phyloP scores from a whole-genome alignment of 2,329 filamentous ascomycete genomes.

The Stagonosporopsis tanaceti region DNA sequence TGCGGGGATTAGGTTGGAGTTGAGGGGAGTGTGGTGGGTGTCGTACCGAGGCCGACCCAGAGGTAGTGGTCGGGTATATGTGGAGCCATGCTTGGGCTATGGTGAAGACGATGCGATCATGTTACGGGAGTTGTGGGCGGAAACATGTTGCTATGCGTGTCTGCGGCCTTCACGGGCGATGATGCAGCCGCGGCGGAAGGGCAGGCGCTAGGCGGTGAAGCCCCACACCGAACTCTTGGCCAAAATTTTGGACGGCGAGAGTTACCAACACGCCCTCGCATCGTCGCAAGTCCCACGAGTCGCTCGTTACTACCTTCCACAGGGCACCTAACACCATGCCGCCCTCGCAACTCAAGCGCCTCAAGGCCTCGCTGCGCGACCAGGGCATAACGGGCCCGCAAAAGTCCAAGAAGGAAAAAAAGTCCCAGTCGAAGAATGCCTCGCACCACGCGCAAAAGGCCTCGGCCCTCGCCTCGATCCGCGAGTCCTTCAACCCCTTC shows the following conservation, averaged over 20 bases:
- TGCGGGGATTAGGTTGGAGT: constrained; percentile 46
- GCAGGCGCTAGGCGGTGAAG: constrained; percentile 22
- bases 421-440: constrained; percentile 71
- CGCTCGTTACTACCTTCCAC: background rate
- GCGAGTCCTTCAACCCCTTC: constrained; percentile 97
- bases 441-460: constrained; percentile 80
- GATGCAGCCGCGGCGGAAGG: constrained; percentile 25
- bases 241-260: constrained; percentile 26
- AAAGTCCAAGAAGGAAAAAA: constrained; percentile 91
- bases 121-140: background rate
- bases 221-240: constrained; percentile 30
- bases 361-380: constrained; percentile 89
- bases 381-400: constrained; percentile 91
- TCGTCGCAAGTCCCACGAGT: constrained; percentile 9
- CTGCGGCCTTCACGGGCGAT: constrained; percentile 19
- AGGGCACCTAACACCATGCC: constrained; percentile 68
- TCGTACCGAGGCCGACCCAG: constrained; percentile 55
- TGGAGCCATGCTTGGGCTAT: constrained; percentile 40
- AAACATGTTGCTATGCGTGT: background rate
- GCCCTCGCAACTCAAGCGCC: constrained; percentile 93
- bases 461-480: constrained; percentile 82
- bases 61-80: constrained; percentile 56
- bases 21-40: constrained; percentile 53
- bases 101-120: constrained; percentile 22
- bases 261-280: background rate